These are phyloP conservation scores for Plasmodium vivax DNA, from an alignment of 169 alveolate species.

Conservation along the genomic window DNA sequence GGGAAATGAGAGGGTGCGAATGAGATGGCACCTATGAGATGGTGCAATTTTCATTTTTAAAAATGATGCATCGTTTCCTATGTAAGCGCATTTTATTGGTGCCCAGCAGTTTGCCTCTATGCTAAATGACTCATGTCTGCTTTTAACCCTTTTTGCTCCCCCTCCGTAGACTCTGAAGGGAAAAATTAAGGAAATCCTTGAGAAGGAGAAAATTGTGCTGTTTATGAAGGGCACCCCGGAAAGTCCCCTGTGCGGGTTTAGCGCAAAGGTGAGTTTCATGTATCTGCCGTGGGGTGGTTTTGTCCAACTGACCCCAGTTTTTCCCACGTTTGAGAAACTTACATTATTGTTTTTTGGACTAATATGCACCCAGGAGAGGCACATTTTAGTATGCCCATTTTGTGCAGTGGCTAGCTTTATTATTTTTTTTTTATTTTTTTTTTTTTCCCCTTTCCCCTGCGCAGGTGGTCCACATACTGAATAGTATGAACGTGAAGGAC, in stretches of 20 bases:
- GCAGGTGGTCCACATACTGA: constrained; percentile 81
- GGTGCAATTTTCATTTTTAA: neutral
- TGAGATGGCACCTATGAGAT: neutral
- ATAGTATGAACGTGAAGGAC: constrained; percentile 76
- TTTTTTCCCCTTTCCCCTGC: neutral
- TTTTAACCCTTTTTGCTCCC: neutral
- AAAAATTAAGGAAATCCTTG: constrained; percentile 64
- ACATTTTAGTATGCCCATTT: neutral
- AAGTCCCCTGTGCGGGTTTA: constrained; percentile 83
- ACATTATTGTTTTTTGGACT: neutral
- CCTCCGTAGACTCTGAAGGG: constrained; percentile 27
- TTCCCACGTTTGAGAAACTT: neutral
- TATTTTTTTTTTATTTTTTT: neutral
- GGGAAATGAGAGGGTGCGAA: neutral
- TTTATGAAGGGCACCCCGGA: constrained; percentile 87
- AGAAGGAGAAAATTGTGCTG: constrained; percentile 68
- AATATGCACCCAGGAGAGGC: neutral
- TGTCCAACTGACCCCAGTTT: neutral
- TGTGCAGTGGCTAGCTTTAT: neutral
- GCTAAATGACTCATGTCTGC: neutral
- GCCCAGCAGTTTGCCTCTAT: neutral
- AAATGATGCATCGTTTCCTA: neutral
- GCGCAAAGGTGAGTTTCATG: constrained; percentile 76
- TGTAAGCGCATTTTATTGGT: neutral
- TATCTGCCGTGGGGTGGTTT: neutral